Evolutionary conservation across 768 basidiomycete genomes (phyloP), one percentile per base, ranked within the genome.

Genomic region (Phaeolepiota aurea): DNA sequence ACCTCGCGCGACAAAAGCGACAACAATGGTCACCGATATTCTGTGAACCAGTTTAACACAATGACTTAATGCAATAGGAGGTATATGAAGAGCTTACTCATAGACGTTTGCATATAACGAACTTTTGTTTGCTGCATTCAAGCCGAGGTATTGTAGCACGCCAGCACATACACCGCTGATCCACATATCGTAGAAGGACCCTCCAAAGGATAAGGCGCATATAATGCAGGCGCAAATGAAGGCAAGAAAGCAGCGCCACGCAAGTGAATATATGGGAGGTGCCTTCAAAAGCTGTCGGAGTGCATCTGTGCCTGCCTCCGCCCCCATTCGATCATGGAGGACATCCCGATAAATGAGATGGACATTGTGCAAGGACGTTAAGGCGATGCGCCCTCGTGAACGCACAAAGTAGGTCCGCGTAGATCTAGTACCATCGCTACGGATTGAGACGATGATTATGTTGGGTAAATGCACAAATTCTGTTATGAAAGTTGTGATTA

Each of bases 91-190:
- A n/a, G n/a, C 88, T 58, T 56, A 92, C 91, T 94, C 91, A 53
- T 92, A 94, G 43, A 93, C 88, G 52, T 90, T 93, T n/a, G 89
- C 88, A 59, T 91, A 93, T 64, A 88, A 83, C 1, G 86, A 74
- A 50, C 84, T 91, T 61, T 86, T 89, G 48, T 81, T 75, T 3
- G 90, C 89, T 5, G 86, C 79, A 52, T 80, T 82, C 36, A 91
- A 64, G 25, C 88, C 87, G 32, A 92, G 68, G 56, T 83, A 88
- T 51, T 87, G 84, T 37, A 93, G 64, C 37, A 79, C 56, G 43
- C 74, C 74, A 7, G 81, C 81, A 40, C 78, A 84, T 0, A 66
- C 55, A 10, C 85, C 86, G 43, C 83, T 79, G 46, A 90, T 71
- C 72, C 81, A 80, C 76, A 90, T 87, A 49, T 93, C 92, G 46